phyloP scores from a whole-genome alignment of 2,329 filamentous ascomycete genomes.

The Claviceps spartinae region DNA sequence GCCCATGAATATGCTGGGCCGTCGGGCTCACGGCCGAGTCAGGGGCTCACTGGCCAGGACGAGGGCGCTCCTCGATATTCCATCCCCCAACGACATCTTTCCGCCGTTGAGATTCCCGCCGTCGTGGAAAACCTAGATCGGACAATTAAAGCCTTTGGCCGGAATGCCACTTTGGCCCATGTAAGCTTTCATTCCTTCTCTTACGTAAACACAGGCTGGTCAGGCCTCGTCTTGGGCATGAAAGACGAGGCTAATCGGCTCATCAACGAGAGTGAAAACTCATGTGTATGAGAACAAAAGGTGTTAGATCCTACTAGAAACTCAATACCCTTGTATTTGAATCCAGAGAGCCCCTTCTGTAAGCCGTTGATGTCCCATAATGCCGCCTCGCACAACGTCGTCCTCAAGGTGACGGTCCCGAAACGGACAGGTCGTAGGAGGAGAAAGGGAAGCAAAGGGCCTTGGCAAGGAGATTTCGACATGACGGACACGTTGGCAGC shows the following conservation, averaged over 20 bases:
- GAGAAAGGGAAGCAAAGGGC: conserved; percentile 60
- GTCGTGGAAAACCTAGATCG: conserved; percentile 30
- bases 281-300: conserved; percentile 15
- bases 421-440: conserved; percentile 76
- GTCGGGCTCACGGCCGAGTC: neutral
- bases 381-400: conserved; percentile 64
- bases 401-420: conserved; percentile 77
- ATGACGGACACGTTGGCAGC: conserved; percentile 12
- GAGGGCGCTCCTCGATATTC: conserved; percentile 20
- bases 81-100: conserved; percentile 21
- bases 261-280: too few species aligned
- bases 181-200: conserved; percentile 14
- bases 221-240: neutral
- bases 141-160: conserved; percentile 28
- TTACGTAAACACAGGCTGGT: neutral
- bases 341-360: conserved; percentile 65
- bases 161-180: conserved; percentile 23
- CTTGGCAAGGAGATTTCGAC: conserved; percentile 39
- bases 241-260: neutral
- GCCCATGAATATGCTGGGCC: neutral
- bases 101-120: conserved; percentile 30
- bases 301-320: conserved; percentile 34
- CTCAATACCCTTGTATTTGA: conserved; percentile 57
- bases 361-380: conserved; percentile 67
- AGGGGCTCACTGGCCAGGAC: conserved; percentile 1